Conservation (phyloP, 192 early-diverging fungal species). For the Polychytrium aggregatum region DNA sequence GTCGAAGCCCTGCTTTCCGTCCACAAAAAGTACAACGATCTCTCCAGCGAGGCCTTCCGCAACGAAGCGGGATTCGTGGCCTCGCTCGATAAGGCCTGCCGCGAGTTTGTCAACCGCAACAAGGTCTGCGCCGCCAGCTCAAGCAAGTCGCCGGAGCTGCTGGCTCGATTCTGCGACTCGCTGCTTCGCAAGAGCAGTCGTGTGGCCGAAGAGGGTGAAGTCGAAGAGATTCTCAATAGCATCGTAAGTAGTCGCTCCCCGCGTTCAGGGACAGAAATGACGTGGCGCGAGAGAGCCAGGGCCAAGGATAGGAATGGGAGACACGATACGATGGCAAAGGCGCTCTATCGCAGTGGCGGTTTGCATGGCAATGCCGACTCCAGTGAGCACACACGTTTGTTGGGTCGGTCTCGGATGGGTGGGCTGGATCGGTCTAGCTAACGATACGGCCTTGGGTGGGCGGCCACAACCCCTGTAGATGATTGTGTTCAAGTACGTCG, state of each 20-base stretch:
- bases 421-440: not conserved
- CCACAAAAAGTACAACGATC: conserved; percentile 71
- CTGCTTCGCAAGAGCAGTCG: conserved; percentile 77
- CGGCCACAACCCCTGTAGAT: conserved; percentile 37
- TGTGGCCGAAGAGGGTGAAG: conserved; percentile 57
- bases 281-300: not conserved
- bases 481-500: conserved; percentile 91
- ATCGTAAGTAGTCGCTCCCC: conserved; percentile 38
- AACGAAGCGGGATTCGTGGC: conserved; percentile 80
- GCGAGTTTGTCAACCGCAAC: conserved; percentile 89
- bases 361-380: too few relatives aligned
- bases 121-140: conserved; percentile 59
- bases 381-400: too few relatives aligned
- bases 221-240: conserved; percentile 61
- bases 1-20: conserved; percentile 78
- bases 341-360: too few relatives aligned
- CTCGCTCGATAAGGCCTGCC: conserved; percentile 86
- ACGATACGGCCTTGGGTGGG: not conserved
- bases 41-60: conserved; percentile 68
- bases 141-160: conserved; percentile 70
- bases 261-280: not conserved
- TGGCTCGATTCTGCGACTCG: conserved; percentile 85
- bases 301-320: not conserved
- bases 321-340: too few relatives aligned
- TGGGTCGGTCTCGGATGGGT: too few relatives aligned